Base-by-base conservation (phyloP, 192 early-diverging fungal genomes). In the Coemansia aciculifera region DNA sequence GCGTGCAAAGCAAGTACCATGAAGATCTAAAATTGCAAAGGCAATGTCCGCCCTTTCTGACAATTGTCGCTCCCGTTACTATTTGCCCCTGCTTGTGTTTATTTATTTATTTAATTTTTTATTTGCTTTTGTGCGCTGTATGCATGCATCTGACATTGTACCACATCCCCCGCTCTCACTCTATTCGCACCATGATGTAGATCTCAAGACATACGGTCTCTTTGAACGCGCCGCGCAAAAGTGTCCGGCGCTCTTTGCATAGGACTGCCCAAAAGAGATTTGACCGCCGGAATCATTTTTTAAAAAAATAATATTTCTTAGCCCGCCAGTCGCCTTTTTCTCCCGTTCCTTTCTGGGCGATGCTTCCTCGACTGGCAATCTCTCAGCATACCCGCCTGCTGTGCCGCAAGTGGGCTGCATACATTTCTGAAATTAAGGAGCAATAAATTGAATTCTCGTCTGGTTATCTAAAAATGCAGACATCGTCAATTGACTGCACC, bases 191-290 rank as follows among this genome's bases (percentile, higher is more conserved):
- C 56, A 59, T 59, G 32, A 37, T 63, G 71, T 81, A 81, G 79
- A 81, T 76, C 73, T 81, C 65, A 43, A 73, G 60, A 49, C 70
- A 19, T 81, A 76, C 34, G 79, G 70, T 59, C 79, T 81, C 56
- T 72, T 81, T 67, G 79, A 81, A n/a, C 69, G 60, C 44, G 73
- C 79, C 7, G 67, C 79, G 2, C 79, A 54, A 21, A 60, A 19
- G 7, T 81, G 71, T 56, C 79, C 79, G 8, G 71, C 39, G 29
- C 71, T 81, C 6, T 81, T 70, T 66, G 69, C 67, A 17, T 79
- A 52, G 51, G 60, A 46, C 61, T 40, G 63, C 19, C 37, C 67
- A 51, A 60, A 62, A 51, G 54, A 49, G 54, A 29, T 3, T 43
- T 13, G 39, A 32, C 24, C 32, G 38, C 24, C 36, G 1, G 13